Conservation (phyloP, 768 basidiomycete genomes). For the Lentinula guzmanii region DNA sequence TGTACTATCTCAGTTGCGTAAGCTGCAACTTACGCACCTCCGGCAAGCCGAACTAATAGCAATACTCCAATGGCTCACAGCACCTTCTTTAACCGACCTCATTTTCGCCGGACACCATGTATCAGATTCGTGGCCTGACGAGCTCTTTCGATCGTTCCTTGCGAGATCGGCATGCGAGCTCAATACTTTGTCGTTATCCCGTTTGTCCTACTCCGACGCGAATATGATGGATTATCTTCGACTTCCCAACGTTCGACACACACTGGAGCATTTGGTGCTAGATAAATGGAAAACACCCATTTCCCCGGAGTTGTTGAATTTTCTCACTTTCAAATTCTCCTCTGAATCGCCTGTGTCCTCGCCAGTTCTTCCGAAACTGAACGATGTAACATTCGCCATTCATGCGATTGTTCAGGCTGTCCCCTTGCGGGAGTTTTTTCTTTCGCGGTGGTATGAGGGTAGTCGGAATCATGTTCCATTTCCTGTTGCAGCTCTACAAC, state of each 20-base stretch:
- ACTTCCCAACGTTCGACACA: not conserved
- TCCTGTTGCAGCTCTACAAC: not conserved
- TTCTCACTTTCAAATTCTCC: not conserved
- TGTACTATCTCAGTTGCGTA: not conserved
- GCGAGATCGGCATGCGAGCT: not conserved
- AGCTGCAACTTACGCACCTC: not conserved
- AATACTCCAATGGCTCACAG: not conserved
- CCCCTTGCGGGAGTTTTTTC: not conserved
- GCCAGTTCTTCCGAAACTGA: not conserved
- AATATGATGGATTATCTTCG: not conserved
- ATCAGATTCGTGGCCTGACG: not conserved
- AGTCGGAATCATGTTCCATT: not conserved
- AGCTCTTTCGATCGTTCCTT: not conserved
- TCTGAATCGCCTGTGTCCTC: not conserved
- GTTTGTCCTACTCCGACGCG: not conserved
- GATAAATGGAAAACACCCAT: not conserved
- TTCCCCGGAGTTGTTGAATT: not conserved
- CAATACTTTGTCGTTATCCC: not conserved
- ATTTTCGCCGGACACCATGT: not conserved
- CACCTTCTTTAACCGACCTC: not conserved
- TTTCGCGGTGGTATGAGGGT: not conserved
- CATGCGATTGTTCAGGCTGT: not conserved
- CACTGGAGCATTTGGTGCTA: not conserved
- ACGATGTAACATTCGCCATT: not conserved
- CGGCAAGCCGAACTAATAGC: not conserved